A percentile compares a stretch with the other conserved stretches of the same genome.
phyloP scores from a whole-genome alignment of 805 yeast species.

The Starmerella apicola region DNA sequence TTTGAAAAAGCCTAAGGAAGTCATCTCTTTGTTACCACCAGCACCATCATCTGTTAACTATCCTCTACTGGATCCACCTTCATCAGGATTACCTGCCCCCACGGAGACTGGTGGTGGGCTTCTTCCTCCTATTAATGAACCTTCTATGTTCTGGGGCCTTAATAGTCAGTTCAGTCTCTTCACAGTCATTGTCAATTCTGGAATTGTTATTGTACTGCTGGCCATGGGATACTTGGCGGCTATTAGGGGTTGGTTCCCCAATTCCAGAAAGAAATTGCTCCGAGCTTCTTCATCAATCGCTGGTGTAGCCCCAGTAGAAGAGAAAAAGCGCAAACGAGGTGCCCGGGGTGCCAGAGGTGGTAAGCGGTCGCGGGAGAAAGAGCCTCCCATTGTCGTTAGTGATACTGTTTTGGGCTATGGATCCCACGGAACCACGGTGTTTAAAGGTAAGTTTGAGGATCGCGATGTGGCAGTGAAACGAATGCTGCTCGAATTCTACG shows the following conservation, averaged over 20 bases:
- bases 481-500: conserved; percentile 85
- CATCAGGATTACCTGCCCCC: background rate
- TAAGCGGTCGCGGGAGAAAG: conserved; percentile 1
- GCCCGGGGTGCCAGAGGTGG: conserved; percentile 54
- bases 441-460: conserved; percentile 76
- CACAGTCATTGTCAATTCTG: background rate
- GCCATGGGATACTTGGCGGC: background rate
- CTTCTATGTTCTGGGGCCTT: no score
- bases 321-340: conserved; percentile 67
- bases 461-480: conserved; percentile 94
- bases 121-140: no score
- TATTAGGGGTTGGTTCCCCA: conserved; percentile 9
- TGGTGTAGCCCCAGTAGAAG: background rate
- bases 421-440: conserved; percentile 92
- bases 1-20: background rate
- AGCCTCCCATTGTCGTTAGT: conserved; percentile 34
- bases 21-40: conserved; percentile 5
- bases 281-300: background rate
- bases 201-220: background rate
- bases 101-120: background rate
- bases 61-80: conserved; percentile 13
- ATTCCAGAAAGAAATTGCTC: no score
- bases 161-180: background rate
- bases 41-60: conserved; percentile 1
- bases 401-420: conserved; percentile 84